Evolutionary conservation across 805 yeast species (phyloP).

Genomic region (Cyberlindnera euphorbiae): DNA sequence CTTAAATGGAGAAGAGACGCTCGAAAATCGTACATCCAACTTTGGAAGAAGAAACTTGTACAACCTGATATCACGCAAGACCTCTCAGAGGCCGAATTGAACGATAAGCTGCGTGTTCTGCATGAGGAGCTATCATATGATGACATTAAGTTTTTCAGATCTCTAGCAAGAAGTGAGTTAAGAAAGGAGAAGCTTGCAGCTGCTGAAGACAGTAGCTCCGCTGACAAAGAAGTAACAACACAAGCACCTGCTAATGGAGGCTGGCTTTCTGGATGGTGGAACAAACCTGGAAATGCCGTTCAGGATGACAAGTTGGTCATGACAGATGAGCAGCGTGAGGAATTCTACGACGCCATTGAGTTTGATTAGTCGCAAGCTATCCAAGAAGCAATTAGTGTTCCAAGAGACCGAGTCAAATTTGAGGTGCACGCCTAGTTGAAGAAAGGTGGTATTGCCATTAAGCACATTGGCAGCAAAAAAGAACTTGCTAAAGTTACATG

Average conservation of each 20-base stretch:
- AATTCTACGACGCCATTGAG: constrained; percentile 89
- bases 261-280: constrained; percentile 72
- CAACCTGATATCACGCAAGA: constrained; percentile 28
- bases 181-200: constrained; percentile 45
- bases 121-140: constrained; percentile 65
- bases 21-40: constrained; percentile 56
- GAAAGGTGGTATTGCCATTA: constrained; percentile 72
- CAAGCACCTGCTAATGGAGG: constrained; percentile 32
- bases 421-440: constrained; percentile 64
- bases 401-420: constrained; percentile 66
- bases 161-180: constrained; percentile 65
- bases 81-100: constrained; percentile 32
- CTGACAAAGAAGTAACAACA: constrained; percentile 7
- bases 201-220: constrained; percentile 10
- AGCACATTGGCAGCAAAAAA: constrained; percentile 26
- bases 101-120: constrained; percentile 40
- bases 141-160: constrained; percentile 80
- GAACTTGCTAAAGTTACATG: constrained; percentile 74
- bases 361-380: constrained; percentile 62
- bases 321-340: constrained; percentile 84
- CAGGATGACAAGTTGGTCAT: constrained; percentile 44
- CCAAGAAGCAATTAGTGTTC: constrained; percentile 54
- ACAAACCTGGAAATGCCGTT: constrained; percentile 18
- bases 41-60: constrained; percentile 61
- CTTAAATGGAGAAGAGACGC: constrained; percentile 68